These are phyloP conservation scores for Licmophora abbreviata DNA, from an alignment of 108 stramenopile genomes.

Conservation along the genomic window DNA sequence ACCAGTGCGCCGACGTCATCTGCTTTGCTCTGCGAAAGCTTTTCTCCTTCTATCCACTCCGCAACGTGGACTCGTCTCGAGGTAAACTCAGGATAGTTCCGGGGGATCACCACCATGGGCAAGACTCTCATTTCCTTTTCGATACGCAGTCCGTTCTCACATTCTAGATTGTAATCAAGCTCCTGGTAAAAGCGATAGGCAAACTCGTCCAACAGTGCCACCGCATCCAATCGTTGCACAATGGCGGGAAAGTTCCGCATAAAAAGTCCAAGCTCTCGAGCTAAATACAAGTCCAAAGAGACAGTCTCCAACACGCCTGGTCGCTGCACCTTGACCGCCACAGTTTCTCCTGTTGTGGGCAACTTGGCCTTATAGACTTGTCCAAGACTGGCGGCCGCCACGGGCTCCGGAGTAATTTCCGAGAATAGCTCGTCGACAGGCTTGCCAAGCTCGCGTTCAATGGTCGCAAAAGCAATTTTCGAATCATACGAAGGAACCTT, in stretches of 20 bases:
- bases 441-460: conserved; percentile 80
- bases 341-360: conserved; percentile 64
- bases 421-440: conserved; percentile 73
- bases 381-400: conserved; percentile 88
- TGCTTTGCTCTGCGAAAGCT: conserved; percentile 79
- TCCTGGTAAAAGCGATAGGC: conserved; percentile 90
- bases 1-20: conserved; percentile 91
- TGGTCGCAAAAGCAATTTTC: conserved; percentile 82
- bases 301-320: conserved; percentile 93
- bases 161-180: conserved; percentile 91
- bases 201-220: conserved; percentile 90
- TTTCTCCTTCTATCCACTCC: conserved; percentile 96
- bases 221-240: conserved; percentile 72
- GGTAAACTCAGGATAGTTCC: conserved; percentile 82
- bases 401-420: conserved; percentile 89
- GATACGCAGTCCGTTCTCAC: conserved; percentile 78
- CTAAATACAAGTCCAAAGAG: conserved; percentile 81
- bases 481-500: conserved; percentile 87
- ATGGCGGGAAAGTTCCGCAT: conserved; percentile 69
- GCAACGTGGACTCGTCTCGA: conserved; percentile 88
- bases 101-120: conserved; percentile 81
- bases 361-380: conserved; percentile 87
- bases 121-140: conserved; percentile 81
- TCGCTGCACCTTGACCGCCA: conserved; percentile 87
- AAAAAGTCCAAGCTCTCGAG: conserved; percentile 71